phyloP scores from a whole-genome alignment of 352 stramenopile species.

The Phytophthora fragariaefolia region DNA sequence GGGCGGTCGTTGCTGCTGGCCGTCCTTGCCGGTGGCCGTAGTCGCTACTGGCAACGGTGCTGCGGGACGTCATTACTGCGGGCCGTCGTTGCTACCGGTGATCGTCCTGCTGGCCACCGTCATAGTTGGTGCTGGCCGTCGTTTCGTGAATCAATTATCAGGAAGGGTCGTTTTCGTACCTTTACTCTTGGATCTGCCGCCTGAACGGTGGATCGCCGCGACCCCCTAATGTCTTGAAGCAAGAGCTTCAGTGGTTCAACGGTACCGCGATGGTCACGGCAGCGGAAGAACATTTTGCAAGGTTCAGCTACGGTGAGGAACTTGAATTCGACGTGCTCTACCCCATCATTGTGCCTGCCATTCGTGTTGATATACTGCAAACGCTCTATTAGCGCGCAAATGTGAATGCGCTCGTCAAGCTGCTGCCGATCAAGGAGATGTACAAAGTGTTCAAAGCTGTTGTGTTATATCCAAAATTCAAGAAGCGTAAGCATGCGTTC shows the following conservation, averaged over 20 bases:
- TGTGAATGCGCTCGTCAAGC: not conserved
- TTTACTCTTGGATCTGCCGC: not conserved
- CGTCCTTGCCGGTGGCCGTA: too few species aligned
- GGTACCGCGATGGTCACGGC: not conserved
- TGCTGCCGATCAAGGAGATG: not conserved
- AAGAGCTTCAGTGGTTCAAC: not conserved
- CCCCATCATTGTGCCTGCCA: not conserved
- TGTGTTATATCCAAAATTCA: not conserved
- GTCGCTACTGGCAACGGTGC: too few species aligned
- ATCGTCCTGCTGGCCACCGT: too few species aligned
- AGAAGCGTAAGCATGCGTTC: not conserved
- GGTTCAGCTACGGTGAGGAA: not conserved
- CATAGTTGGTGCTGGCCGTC: too few species aligned
- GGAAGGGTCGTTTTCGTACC: not conserved
- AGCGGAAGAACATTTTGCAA: not conserved
- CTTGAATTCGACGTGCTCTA: not conserved
- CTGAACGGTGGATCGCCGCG: not conserved
- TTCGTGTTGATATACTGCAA: not conserved
- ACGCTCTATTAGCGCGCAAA: not conserved
- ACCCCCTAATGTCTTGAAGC: not conserved
- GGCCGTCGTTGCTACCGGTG: too few species aligned
- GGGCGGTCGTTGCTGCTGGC: too few species aligned
- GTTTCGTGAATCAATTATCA: too few species aligned
- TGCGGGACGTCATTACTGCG: too few species aligned
- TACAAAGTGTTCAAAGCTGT: not conserved